Base-by-base conservation (phyloP, 2,329 filamentous ascomycete species). In the Talaromyces sp. region DNA sequence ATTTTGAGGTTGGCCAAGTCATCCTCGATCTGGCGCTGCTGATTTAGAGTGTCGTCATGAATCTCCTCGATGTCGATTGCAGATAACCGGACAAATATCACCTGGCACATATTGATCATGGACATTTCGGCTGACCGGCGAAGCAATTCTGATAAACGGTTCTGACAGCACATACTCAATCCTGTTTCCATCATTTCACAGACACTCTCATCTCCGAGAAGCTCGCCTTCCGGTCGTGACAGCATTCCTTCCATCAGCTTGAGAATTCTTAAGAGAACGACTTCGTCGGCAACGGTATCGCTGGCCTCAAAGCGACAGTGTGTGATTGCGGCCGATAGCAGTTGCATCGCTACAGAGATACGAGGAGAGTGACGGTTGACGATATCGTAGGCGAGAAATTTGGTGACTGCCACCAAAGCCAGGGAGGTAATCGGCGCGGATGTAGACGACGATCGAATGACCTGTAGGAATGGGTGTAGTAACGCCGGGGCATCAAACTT, bases 111-210 rank as follows among this genome's bases (percentile, higher is more conserved):
- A 70, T 92, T 92, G 54, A 98, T 92, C 93, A 99, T 97, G 63
- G 93, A 90, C 73, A 96, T 95, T 78, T 99, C 95, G 1, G 95
- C 95, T 22, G 93, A 96, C 68, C 93, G 86, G 68, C 94, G 88
- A 63, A 99, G 82, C 3, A 98, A 88, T 72, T 97, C 93, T 10
- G 93, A 97, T 67, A 98, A 88, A 63, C 94, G 88, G 63, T 91
- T 87, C 74, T 98, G 93, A 68, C 94, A 99, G 82, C 95, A 99
- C 83, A 99, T 98, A 74, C 93, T 97, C 69, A 99, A 80, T 1
- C 94, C 95, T 1, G 93, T 94, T 76, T 97, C 95, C 94, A 99
- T 98, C 93, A 99, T 98, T 76, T 97, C 93, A 75, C 96, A 99
- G 11, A 99, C 93, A 74, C 94, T 98, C 80, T 98, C 94, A 73